Base-by-base conservation (phyloP, 352 stramenopile species). In the Chrysophaeum taylorii region DNA sequence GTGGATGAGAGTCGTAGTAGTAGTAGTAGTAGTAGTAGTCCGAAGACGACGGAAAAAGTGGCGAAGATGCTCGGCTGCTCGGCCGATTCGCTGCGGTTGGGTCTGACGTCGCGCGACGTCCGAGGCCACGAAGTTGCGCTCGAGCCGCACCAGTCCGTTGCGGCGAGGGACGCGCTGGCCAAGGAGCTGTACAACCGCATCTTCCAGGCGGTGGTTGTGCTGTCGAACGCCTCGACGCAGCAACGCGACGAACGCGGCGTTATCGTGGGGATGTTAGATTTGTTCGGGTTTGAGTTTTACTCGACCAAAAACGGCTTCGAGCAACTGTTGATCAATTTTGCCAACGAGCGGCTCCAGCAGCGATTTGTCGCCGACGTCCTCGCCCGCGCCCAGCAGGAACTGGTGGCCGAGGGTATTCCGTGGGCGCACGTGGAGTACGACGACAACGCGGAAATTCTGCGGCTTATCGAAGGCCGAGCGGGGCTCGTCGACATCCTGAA, bases 261-360 rank as follows among this genome's bases (percentile, higher is more conserved):
- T 29, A 92, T 95, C 68, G 96, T 97, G 78, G 90, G 91, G 68
- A 93, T 97, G 45, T 78, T 97, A 48, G 93, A 98, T 81, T 97
- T 98, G 60, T 98, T 97, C 77, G 92, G 93, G 1, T 98, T 98
- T 76, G 93, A 98, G 79, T 91, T 82, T 43, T 86, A 63, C 29
- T 25, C 27, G 2, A 31, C 52, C 27, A 9, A 25, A 4, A 97
- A 97, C 74, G 91, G 89, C 29, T 97, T 97, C 69, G 92, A 97
- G 76, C 93, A 97, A 70, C 75, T 94, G 5, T 92, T 86, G 64
- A 94, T 94, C 75, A 94, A 94, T 68, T 92, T 89, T 71, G 84
- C 80, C 29, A 94, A 94, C 67, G 84, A 94, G 75, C 87, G 87
- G 57, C 74, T 93, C 43, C 88, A 93, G 70, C 83, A 90, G 64